Conservation (phyloP, 2,329 filamentous ascomycete species). For the Rhytidhysteron rufulum region DNA sequence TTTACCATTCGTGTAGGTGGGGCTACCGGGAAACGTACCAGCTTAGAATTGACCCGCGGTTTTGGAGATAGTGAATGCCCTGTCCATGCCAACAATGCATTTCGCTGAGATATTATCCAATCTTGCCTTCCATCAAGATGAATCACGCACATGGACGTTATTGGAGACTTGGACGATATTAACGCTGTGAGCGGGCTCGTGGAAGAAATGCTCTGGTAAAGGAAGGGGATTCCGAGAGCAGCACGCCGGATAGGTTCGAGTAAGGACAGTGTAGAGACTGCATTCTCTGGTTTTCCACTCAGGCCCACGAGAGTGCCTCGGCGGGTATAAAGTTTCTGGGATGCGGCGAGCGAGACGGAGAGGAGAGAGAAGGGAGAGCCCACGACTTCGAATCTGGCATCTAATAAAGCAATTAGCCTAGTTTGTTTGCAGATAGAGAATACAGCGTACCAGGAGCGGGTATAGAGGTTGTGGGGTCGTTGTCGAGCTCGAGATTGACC, state of each 20-base stretch:
- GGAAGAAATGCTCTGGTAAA: conserved; percentile 86
- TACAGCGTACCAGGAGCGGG: conserved; percentile 23
- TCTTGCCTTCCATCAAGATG: conserved; percentile 91
- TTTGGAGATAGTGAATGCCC: conserved; percentile 77
- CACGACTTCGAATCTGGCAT: conserved; percentile 91
- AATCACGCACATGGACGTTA: conserved; percentile 81
- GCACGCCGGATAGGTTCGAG: conserved; percentile 80
- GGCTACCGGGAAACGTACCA: conserved; percentile 47
- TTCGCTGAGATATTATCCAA: conserved; percentile 87
- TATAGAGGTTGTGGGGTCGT: conserved; percentile 17
- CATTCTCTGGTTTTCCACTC: conserved; percentile 86
- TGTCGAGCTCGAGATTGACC: conserved; percentile 26
- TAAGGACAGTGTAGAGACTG: conserved; percentile 82
- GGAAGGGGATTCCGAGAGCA: conserved; percentile 81
- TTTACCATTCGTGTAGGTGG: conserved; percentile 1
- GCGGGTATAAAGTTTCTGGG: conserved; percentile 87
- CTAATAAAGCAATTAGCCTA: conserved; percentile 44
- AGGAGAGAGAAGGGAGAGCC: conserved; percentile 90
- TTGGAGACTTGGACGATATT: conserved; percentile 80
- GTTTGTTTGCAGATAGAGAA: not conserved
- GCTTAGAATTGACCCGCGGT: conserved; percentile 68
- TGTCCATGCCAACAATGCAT: conserved; percentile 92
- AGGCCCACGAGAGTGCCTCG: conserved; percentile 87
- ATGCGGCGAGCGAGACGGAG: conserved; percentile 87
- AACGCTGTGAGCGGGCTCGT: conserved; percentile 84